Evolutionary conservation across 495 filamentous ascomycete species (phyloP).

Genomic region (Rostrohypoxylon terebratum): DNA sequence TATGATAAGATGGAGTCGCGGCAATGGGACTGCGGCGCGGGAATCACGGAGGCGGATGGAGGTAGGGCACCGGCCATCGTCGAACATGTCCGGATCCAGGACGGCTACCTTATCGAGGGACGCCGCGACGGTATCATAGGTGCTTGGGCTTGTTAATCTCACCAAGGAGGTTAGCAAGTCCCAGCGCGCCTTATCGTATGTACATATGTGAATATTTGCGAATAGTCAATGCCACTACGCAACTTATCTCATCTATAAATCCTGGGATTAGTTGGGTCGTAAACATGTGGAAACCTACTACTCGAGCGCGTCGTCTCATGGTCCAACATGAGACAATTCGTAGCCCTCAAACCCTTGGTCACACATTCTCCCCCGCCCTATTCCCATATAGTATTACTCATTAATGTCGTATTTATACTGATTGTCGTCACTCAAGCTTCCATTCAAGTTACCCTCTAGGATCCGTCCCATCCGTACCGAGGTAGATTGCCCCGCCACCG

Average conservation of each 20-base stretch:
- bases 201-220: slow-evolving; percentile 32
- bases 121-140: slow-evolving; percentile 88
- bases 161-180: background rate
- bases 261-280: background rate
- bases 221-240: slow-evolving; percentile 20
- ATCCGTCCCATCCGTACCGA: background rate
- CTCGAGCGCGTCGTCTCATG: background rate
- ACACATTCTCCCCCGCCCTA: background rate
- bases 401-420: background rate
- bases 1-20: slow-evolving; percentile 96
- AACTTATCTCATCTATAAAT: background rate
- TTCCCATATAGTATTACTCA: background rate
- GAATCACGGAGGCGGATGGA: slow-evolving; percentile 71
- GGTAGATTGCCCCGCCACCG: background rate
- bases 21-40: slow-evolving; percentile 97
- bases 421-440: background rate
- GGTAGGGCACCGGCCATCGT: slow-evolving; percentile 74
- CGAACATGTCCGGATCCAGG: slow-evolving; percentile 89
- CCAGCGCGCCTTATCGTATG: slow-evolving; percentile 12
- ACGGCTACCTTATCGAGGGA: slow-evolving; percentile 94
- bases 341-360: background rate
- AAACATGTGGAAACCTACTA: slow-evolving; percentile 5
- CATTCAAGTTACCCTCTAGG: too few species aligned
- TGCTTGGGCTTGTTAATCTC: slow-evolving; percentile 84
- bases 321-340: background rate